Conservation (phyloP, 2,329 filamentous ascomycete genomes). For the Didymella sp. region DNA sequence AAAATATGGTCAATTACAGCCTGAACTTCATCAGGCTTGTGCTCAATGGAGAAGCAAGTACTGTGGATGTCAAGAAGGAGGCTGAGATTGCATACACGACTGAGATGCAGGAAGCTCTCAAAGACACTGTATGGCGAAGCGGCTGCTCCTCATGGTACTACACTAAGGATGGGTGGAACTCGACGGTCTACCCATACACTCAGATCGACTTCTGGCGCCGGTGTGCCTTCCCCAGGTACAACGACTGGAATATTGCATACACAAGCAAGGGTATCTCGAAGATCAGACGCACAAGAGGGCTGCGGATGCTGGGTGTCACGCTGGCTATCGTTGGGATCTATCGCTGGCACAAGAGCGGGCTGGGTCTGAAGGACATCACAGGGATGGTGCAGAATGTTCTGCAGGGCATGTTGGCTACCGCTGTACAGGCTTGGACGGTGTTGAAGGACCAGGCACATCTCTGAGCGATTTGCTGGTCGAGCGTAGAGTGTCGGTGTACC, state of each 20-base stretch:
- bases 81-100: constrained; percentile 67
- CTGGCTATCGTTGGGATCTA: constrained; percentile 35
- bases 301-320: constrained; percentile 28
- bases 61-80: constrained; percentile 83
- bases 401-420: constrained; percentile 18
- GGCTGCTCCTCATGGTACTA: constrained; percentile 69
- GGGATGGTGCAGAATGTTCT: constrained; percentile 18
- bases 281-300: constrained; percentile 27
- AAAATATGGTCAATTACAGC: constrained; percentile 67
- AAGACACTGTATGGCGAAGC: constrained; percentile 61
- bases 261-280: constrained; percentile 57
- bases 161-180: constrained; percentile 80
- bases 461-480: neutral
- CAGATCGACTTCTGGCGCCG: constrained; percentile 60
- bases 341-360: constrained; percentile 33
- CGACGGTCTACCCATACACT: constrained; percentile 68
- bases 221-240: constrained; percentile 62
- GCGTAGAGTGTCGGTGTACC: neutral
- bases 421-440: constrained; percentile 11
- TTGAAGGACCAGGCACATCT: constrained; percentile 14
- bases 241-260: constrained; percentile 61
- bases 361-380: constrained; percentile 33
- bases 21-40: constrained; percentile 66
- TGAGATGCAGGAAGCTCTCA: constrained; percentile 51
- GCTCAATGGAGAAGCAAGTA: constrained; percentile 91